Conservation (phyloP, 306 rosid genomes). For the Vachellia pachyceras region DNA sequence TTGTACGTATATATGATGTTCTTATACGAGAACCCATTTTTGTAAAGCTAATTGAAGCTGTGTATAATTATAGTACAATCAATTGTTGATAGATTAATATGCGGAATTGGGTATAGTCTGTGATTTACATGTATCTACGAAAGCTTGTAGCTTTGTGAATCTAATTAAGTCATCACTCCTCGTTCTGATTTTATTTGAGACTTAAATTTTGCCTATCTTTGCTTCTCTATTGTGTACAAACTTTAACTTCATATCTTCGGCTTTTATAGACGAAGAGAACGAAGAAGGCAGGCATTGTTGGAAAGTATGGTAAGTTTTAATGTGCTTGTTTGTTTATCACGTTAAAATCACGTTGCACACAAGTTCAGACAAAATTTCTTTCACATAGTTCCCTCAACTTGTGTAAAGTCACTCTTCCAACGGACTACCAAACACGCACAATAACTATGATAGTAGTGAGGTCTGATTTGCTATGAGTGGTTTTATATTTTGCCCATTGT, state of each 20-base stretch:
- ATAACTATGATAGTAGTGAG: neutral
- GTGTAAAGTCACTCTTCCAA: no score
- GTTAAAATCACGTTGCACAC: no score
- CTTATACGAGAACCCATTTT: neutral
- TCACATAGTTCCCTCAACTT: no score
- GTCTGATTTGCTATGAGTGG: neutral
- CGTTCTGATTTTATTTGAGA: neutral
- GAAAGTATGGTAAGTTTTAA: conserved; percentile 66
- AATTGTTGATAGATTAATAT: neutral
- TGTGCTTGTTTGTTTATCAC: no score
- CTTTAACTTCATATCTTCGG: neutral
- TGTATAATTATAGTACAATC: neutral
- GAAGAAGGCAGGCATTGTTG: conserved; percentile 94
- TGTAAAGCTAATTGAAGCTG: neutral
- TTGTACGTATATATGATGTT: neutral
- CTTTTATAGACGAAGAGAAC: conserved; percentile 85
- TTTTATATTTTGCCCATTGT: neutral
- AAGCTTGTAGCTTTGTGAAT: neutral
- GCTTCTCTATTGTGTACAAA: neutral
- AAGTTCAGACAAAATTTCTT: no score
- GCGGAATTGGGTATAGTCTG: neutral
- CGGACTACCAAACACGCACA: no score
- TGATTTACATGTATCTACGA: neutral
- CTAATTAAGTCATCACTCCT: neutral
- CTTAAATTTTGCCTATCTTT: neutral